A percentile compares a stretch with the other conserved stretches of the same genome.
Conservation (phyloP, 2,329 filamentous ascomycete species). For the Aspergillus persii region DNA sequence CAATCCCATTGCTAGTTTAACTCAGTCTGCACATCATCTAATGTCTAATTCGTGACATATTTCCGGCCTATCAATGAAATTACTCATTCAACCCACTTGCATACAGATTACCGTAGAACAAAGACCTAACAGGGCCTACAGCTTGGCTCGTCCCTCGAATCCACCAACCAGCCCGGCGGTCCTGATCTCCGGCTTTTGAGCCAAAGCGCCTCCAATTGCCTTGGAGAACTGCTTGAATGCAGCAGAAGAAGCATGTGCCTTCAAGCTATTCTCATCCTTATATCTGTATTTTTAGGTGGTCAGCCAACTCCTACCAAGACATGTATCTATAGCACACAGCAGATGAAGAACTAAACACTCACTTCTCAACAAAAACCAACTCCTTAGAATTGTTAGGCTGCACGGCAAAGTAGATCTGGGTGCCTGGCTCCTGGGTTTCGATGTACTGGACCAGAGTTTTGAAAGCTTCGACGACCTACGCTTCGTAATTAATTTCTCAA, state of each 20-base stretch:
- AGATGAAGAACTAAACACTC: not conserved
- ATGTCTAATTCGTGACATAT: too few relatives aligned
- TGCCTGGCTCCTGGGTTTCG: slow-evolving; percentile 17
- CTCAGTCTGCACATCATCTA: not conserved
- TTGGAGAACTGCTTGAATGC: slow-evolving; percentile 18
- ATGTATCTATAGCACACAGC: not conserved
- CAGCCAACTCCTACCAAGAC: not conserved
- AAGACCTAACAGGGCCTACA: slow-evolving; percentile 2
- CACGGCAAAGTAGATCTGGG: slow-evolving; percentile 21
- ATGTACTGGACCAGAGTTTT: slow-evolving; percentile 15
- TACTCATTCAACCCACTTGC: too few relatives aligned
- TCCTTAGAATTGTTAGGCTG: slow-evolving; percentile 16
- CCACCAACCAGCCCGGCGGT: slow-evolving; percentile 14
- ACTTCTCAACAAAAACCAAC: slow-evolving; percentile 22
- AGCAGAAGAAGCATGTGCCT: slow-evolving; percentile 13
- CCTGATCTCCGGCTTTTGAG: slow-evolving; percentile 16
- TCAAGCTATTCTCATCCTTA: slow-evolving; percentile 16
- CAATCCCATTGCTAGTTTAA: not conserved
- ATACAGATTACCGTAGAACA: too few relatives aligned
- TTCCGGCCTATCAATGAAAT: too few relatives aligned
- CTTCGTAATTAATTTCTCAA: not conserved
- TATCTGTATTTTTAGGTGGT: slow-evolving; percentile 8
- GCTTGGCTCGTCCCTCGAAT: slow-evolving; percentile 19
- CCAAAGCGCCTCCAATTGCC: slow-evolving; percentile 13
- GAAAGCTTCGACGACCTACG: slow-evolving; percentile 17